Base-by-base conservation (phyloP, 805 yeast species). In the Lipomyces anomalus region DNA sequence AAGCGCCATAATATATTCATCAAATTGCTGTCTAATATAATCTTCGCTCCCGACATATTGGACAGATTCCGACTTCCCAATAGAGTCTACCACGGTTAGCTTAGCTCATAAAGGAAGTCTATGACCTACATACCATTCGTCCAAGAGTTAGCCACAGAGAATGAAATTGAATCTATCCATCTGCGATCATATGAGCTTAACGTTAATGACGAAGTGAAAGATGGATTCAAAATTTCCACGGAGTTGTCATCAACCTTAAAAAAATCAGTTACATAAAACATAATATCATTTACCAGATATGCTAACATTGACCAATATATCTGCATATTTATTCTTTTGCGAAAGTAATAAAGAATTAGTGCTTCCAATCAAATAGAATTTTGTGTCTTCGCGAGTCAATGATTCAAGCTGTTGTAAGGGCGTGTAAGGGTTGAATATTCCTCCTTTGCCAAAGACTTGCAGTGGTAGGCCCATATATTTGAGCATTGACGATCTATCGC, bases 401-500 rank as follows among this genome's bases (percentile, higher is more conserved):
- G 84, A 88, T 42, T 83, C 84, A 45, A 90, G 68, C 60, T 90
- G 97, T 63, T 90, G 98, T 44, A 92, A 68, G 0, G 97, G 95
- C n/a, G 89, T 73, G 65, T 90, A 92, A 1, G 98, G 97, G 56
- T 83, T 82, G 72, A 94, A 89, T 48, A 90, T 73, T 1, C 94
- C 88, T 36, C 94, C 94, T 55, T 78, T 76, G 40, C 87, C 87
- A 65, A 92, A 92, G 1, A 88, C 64, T 56, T 83, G 89, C 40
- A 92, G 68, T 0, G 98, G 98, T 26, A 92, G 69, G 0, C 97
- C 98, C 59, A 87, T 75, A 61, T 86, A 92, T 28, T 76, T 67
- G 33, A 90, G 67, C 61, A 89, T 72, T 0, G 95, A 84, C 51
- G 74, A 72, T 41, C 96, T 68, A 63, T 87, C 89, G 47, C 85